Evolutionary conservation across 805 yeast species (phyloP), one percentile per base, ranked within the genome.

Genomic region (Cyberlindnera sargentensis): DNA sequence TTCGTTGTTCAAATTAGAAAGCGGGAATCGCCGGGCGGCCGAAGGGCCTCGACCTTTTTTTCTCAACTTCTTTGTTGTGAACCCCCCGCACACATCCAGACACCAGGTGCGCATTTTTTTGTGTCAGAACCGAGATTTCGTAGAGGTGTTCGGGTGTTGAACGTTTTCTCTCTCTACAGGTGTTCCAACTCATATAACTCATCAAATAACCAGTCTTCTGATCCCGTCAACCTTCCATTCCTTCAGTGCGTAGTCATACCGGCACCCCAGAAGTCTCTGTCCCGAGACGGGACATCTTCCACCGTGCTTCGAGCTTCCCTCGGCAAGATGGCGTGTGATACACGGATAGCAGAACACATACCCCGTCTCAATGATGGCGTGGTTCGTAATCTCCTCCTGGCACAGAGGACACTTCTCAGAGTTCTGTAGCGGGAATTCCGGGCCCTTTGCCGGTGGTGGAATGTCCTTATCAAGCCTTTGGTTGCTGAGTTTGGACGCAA

Each of bases 351-450:
- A 89, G 52, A 83, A 85, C 0, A 88, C 95, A 49, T 79, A 81
- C 0, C 99, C 99, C 0, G 98, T 88, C 58, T 90, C 98, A 31
- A 91, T 78, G 9, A 84, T 76, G 0, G 95, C 87, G 4, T 96
- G 96, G 53, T 86, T 88, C 30, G 74, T 75, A 10, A 89, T 75
- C 15, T 61, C 67, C 8, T 76, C 63, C 27, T 73, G 63, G 57
- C 98, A 91, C 10, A 91, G 58, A 1, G 90, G 86, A 63, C 97
- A 91, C 2, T 49, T 46, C 9, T 45, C 47, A n/a, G 56, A 90
- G 5, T 50, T 53, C 31, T 55, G 57, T 37, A 24, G 35, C 41
- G 32, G 48, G 34, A 26, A 36, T 4, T 30, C 42, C 4, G 41
- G 30, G 9, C 31, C 40, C 8, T 26, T 25, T 5, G 52, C 50